Base-by-base conservation (phyloP, 2,329 filamentous ascomycete genomes). In the Fusarium foetens region DNA sequence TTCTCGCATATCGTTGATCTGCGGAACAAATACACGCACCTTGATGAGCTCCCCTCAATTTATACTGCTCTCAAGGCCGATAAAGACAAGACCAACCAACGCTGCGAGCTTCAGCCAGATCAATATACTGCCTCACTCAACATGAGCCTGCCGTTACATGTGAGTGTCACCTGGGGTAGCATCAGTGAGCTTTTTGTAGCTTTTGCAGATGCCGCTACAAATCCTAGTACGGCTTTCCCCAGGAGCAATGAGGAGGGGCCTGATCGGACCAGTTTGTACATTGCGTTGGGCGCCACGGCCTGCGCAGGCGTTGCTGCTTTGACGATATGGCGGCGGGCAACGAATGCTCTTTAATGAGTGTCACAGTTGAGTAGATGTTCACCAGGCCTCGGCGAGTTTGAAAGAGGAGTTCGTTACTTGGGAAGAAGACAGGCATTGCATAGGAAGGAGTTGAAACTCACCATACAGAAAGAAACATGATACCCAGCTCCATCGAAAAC, bases 11-110 rank as follows among this genome's bases (percentile, higher is more conserved):
- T 99, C 58, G 93, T 95, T 41, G 89, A 93, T 23, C 86, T 98
- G 53, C 91, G 95, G 46, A 88, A 89, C 61, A 93, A 91, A 76
- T 93, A 95, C 74, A 91, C 94, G 0, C 92, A 96, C 61, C 88
- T 99, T 5, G 93, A 97, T 79, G 91, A 94, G n/a, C 85, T 99
- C 33, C 96, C 96, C 0, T 92, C 94, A 13, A 92, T 99, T 12
- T 99, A 97, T 80, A 94, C 94, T 3, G 96, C 95, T 0, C 86
- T 98, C 66, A 99, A 99, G 82, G 96, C 96, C 6, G 96, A 99
- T 81, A 90, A 93, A 74, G 96, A 99, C 81, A 97, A 97, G 81
- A 97, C 95, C 7, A 98, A 94, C n/a, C 96, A 99, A 83, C 89
- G 96, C 66, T 93, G 93, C 67, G 94, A 97, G 80, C 84, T 92